Conservation (phyloP, 2,329 filamentous ascomycete species). For the Colletotrichum coccodes region DNA sequence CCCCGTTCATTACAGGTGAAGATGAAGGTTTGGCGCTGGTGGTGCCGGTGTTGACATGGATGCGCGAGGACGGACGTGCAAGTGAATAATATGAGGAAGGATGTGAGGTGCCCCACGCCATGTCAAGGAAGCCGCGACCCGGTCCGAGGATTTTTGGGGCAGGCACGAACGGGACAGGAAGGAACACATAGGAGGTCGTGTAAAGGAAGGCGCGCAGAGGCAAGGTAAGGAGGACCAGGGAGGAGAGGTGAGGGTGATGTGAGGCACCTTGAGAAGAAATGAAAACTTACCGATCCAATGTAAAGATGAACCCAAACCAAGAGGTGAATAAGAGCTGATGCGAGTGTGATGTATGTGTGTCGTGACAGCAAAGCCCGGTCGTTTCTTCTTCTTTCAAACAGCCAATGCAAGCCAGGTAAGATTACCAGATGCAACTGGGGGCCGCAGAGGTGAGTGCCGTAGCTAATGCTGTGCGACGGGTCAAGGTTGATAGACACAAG, state of each 20-base stretch:
- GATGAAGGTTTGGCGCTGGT: neutral
- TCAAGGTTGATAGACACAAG: neutral
- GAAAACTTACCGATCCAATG: neutral
- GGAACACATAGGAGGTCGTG: neutral
- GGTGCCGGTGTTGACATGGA: neutral
- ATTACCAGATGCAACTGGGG: neutral
- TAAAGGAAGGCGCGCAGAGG: neutral
- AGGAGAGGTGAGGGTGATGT: neutral
- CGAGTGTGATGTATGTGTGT: neutral
- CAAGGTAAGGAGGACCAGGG: neutral
- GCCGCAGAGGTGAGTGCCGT: neutral
- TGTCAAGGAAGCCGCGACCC: neutral
- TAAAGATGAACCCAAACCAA: no score
- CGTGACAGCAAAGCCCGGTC: neutral
- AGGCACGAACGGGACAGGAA: neutral
- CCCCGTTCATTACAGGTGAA: neutral
- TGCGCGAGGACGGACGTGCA: neutral
- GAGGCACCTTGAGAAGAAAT: no score
- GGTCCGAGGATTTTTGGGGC: neutral
- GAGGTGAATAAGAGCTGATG: no score
- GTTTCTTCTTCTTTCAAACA: conserved; percentile 13
- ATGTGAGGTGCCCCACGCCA: neutral
- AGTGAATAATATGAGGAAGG: neutral
- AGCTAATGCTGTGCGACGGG: conserved; percentile 10
- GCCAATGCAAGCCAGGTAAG: conserved; percentile 17